These are phyloP conservation scores for Rugonectria rugulosa DNA, from an alignment of 2,329 filamentous ascomycete genomes.

Conservation along the genomic window DNA sequence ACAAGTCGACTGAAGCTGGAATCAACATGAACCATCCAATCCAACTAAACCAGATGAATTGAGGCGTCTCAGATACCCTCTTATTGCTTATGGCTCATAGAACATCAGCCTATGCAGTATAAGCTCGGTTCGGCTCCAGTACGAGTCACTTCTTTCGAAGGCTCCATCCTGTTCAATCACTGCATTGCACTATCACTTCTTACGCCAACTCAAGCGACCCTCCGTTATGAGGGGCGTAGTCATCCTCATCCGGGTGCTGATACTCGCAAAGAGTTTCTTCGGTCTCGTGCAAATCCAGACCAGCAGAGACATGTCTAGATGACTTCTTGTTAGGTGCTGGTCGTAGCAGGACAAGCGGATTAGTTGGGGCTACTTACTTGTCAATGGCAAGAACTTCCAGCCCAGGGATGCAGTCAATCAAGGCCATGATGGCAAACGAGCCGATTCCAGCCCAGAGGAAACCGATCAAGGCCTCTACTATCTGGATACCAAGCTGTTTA, in stretches of 20 bases:
- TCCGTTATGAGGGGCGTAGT: conserved; percentile 20
- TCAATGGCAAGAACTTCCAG: conserved; percentile 26
- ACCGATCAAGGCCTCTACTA: conserved; percentile 20
- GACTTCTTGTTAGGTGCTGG: background rate
- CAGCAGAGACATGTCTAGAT: conserved; percentile 19
- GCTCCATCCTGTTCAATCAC: no score
- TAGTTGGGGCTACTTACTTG: conserved; percentile 17
- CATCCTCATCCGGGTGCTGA: conserved; percentile 23
- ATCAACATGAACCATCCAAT: no score
- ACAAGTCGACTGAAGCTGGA: no score
- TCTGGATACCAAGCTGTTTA: conserved; percentile 23
- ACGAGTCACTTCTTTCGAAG: no score
- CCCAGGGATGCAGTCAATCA: conserved; percentile 27
- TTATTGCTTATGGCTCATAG: no score
- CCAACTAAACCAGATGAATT: no score
- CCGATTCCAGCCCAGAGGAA: conserved; percentile 20
- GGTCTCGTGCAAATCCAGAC: conserved; percentile 19
- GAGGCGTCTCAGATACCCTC: no score
- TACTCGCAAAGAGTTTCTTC: conserved; percentile 25
- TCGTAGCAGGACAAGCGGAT: no score
- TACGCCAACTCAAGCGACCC: conserved; percentile 16
- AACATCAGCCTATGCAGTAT: no score
- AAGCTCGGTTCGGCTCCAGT: no score
- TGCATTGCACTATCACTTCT: no score
- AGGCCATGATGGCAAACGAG: conserved; percentile 24